phyloP scores from a whole-genome alignment of 169 alveolate species.

The Plasmodium inui region DNA sequence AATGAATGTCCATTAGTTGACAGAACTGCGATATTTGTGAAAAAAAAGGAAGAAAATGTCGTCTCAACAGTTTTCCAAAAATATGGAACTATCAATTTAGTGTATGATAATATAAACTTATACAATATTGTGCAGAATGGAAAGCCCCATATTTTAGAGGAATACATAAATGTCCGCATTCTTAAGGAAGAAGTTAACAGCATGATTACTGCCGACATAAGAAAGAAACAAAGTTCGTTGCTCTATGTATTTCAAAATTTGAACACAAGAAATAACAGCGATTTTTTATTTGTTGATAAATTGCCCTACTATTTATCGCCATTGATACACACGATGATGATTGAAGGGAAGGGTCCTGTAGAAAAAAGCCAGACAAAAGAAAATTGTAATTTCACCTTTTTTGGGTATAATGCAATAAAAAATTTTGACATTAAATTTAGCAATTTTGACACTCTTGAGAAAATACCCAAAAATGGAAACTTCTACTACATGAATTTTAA shows the following conservation, averaged over 20 bases:
- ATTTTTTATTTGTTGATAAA: slow-evolving; percentile 67
- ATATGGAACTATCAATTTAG: slow-evolving; percentile 21
- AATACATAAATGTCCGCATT: slow-evolving; percentile 59
- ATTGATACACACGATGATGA: slow-evolving; percentile 53
- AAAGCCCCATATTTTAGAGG: slow-evolving; percentile 40
- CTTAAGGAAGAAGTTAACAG: slow-evolving; percentile 58
- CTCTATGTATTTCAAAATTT: slow-evolving; percentile 70
- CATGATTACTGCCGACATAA: slow-evolving; percentile 68
- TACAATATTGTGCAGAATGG: slow-evolving; percentile 44
- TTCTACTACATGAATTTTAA: slow-evolving; percentile 62
- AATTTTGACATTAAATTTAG: slow-evolving; percentile 55
- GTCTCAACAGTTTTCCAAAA: slow-evolving; percentile 55
- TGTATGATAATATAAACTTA: slow-evolving; percentile 53
- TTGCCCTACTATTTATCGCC: slow-evolving; percentile 71
- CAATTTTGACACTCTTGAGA: slow-evolving; percentile 30
- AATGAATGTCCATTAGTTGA: slow-evolving; percentile 62
- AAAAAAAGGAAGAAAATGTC: slow-evolving; percentile 36
- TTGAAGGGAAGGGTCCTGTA: slow-evolving; percentile 52
- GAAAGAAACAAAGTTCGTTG: slow-evolving; percentile 62
- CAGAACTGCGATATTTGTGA: slow-evolving; percentile 51
- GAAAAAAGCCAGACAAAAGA: slow-evolving; percentile 3
- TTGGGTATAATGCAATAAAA: slow-evolving; percentile 56
- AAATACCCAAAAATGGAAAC: slow-evolving; percentile 53
- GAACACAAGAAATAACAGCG: slow-evolving; percentile 23
- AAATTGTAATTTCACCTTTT: slow-evolving; percentile 58